Evolutionary conservation across 768 basidiomycete genomes (phyloP), one percentile per base, ranked within the genome.

Genomic region (Hirschioporus abietinus): DNA sequence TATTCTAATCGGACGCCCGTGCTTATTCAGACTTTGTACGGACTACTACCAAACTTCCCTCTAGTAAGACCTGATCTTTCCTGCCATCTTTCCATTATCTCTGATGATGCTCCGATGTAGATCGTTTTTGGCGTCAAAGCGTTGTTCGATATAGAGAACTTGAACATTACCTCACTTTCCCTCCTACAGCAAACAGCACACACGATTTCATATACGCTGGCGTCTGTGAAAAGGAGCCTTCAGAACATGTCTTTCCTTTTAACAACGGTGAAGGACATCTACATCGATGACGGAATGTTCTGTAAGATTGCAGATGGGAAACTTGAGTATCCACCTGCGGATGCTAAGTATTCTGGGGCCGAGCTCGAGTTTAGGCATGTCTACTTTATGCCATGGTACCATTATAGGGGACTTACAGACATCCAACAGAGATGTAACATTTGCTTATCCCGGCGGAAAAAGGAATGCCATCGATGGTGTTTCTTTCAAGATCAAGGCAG

Each of bases 401-500:
- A 5, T 30, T 30, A 2, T 30, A 30, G 23, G 60, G 15, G 3
- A 25, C 23, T 25, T 25, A 27, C 26, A 27, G 18, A 17, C 18
- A n/a, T 3, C 60, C 4, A 30, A 8, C 30, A 68, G 68, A 42
- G 65, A 69, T 57, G 68, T 69, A 23, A 58, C 58, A 9, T 69
- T 69, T 52, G 26, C 62, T 6, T 77, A 77, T 52, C 72, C 71
- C 24, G 68, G 68, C 25, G 60, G 64, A 57, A 57, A 66, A 12
- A 67, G 36, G 25, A 66, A 74, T 2, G 77, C 73, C 25, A 63
- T 77, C 18, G 61, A 62, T 6, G 26, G 72, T 10, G 70, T 72
- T 18, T 74, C 75, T 10, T 72, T 77, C 60, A 75, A 78, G 0
- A 69, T 77, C 58, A 42, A 68, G 0, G 72, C 74, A 1, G 76